phyloP scores from a whole-genome alignment of 225 moss, liverwort and hornwort genomes.

The Rhytidiadelphus loreus region DNA sequence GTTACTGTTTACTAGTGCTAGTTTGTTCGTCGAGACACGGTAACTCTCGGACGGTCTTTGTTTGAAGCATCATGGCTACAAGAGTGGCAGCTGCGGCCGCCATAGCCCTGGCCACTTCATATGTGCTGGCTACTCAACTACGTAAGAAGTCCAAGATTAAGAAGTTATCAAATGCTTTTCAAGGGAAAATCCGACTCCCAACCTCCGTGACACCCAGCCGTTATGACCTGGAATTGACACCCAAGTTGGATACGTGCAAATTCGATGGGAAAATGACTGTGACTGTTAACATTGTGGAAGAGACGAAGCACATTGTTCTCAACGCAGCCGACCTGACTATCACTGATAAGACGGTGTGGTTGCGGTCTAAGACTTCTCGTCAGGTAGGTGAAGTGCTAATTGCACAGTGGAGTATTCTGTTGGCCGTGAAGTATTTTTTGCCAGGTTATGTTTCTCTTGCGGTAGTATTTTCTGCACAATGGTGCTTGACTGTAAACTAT shows the following conservation, averaged over 20 bases:
- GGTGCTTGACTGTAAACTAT: background rate
- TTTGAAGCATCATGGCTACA: conserved; percentile 26
- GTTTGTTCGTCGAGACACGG: background rate
- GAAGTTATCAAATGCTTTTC: conserved; percentile 10
- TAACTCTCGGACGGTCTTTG: background rate
- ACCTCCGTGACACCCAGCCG: conserved; percentile 36
- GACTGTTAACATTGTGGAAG: conserved; percentile 32
- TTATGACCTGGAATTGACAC: conserved; percentile 60
- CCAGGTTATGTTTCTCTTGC: background rate
- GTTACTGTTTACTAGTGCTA: background rate
- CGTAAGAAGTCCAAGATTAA: conserved; percentile 34
- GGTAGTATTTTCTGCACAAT: background rate
- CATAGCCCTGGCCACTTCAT: conserved; percentile 32
- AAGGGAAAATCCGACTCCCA: conserved; percentile 49
- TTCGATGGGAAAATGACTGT: conserved; percentile 56
- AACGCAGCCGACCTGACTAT: conserved; percentile 57
- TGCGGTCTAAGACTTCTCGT: conserved; percentile 36
- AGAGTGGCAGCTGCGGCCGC: conserved; percentile 49
- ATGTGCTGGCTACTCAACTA: conserved; percentile 22
- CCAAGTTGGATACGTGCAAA: conserved; percentile 55
- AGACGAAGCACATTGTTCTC: conserved; percentile 54
- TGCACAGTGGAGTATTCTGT: background rate
- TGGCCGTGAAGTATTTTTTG: background rate
- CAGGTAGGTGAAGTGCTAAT: conserved; percentile 19
- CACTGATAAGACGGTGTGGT: conserved; percentile 44